phyloP scores from a whole-genome alignment of 306 rosid species.

The Sechiopsis laciniata region DNA sequence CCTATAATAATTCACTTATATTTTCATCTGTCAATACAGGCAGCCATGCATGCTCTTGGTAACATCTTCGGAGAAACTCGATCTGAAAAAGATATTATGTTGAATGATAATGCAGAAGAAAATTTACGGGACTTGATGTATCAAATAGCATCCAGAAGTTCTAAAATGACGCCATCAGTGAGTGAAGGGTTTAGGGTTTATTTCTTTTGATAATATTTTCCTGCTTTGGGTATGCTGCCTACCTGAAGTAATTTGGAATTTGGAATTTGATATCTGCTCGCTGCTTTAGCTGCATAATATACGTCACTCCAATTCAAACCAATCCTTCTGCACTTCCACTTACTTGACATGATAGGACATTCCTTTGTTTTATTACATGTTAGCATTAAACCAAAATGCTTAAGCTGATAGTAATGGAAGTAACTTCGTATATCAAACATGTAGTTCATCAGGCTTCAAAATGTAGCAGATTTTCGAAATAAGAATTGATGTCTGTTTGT shows the following conservation, averaged over 20 bases:
- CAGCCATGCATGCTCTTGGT: conserved; percentile 84
- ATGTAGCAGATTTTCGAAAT: not conserved
- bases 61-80: conserved; percentile 74
- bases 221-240: not conserved
- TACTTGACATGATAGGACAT: not conserved
- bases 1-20: not conserved
- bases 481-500: not conserved
- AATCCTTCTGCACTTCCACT: conserved; percentile 16
- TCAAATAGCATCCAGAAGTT: conserved; percentile 57
- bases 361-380: not conserved
- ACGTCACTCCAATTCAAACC: conserved; percentile 11
- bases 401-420: conserved; percentile 15
- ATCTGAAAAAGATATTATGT: conserved; percentile 42
- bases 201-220: conserved; percentile 21
- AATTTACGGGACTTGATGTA: conserved; percentile 53
- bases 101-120: conserved; percentile 64
- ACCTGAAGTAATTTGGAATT: not conserved
- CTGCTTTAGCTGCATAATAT: conserved; percentile 9
- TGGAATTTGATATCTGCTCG: conserved; percentile 9
- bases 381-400: not conserved
- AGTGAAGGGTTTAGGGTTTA: conserved; percentile 26
- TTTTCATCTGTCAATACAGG: conserved; percentile 31
- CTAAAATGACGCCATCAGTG: conserved; percentile 77
- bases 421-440: not conserved
- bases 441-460: not conserved